These are phyloP conservation scores for Eucalyptus cloeziana DNA, from an alignment of 345 rosid genomes.

Conservation along the genomic window DNA sequence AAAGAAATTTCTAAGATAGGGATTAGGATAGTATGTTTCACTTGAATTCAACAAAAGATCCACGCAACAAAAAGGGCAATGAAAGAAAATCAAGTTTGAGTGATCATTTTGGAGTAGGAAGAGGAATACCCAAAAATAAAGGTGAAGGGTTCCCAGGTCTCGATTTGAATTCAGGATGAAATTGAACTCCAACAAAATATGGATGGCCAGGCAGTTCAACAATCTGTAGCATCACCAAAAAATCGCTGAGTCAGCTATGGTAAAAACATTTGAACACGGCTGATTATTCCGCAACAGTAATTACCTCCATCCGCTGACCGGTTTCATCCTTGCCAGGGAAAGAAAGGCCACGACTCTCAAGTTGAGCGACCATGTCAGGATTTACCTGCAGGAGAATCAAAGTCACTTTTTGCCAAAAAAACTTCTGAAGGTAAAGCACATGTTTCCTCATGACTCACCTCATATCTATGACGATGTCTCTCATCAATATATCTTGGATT, in stretches of 20 bases:
- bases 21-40: neutral
- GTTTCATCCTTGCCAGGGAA: conserved; percentile 93
- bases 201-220: conserved; percentile 65
- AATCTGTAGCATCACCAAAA: conserved; percentile 26
- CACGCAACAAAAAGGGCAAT: neutral
- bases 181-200: conserved; percentile 72
- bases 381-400: conserved; percentile 47
- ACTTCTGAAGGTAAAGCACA: neutral
- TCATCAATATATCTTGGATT: conserved; percentile 61
- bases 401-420: neutral
- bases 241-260: neutral
- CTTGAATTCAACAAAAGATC: neutral
- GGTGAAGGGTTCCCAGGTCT: conserved; percentile 95
- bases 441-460: conserved; percentile 25
- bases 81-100: neutral
- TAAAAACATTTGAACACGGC: neutral
- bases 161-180: conserved; percentile 95
- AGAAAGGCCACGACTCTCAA: conserved; percentile 71
- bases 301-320: conserved; percentile 82
- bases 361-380: conserved; percentile 62
- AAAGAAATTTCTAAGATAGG: neutral
- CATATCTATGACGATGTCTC: conserved; percentile 94
- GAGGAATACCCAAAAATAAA: conserved; percentile 58
- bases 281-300: neutral
- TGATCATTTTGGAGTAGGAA: neutral